phyloP scores from a whole-genome alignment of 768 basidiomycete species.

The Mycena latifolia region DNA sequence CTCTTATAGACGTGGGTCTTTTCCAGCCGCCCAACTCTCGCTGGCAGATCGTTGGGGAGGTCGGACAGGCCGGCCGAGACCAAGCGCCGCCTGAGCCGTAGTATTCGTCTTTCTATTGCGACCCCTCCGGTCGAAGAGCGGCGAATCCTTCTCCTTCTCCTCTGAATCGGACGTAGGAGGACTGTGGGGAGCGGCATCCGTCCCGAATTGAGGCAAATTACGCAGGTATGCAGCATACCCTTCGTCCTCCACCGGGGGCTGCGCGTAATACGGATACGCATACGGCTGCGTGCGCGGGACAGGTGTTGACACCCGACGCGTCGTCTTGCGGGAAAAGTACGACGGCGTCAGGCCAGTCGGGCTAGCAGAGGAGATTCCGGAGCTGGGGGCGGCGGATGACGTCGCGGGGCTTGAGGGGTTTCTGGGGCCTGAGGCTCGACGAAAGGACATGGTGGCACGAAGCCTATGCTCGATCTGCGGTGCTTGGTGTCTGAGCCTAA shows the following conservation, averaged over 20 bases:
- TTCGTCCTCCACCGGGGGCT: constrained; percentile 37
- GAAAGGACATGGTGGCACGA: constrained; percentile 34
- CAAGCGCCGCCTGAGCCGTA: constrained; percentile 35
- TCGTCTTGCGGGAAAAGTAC: constrained; percentile 34
- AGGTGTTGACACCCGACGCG: constrained; percentile 39
- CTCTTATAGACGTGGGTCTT: constrained; percentile 26
- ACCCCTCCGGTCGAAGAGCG: constrained; percentile 11
- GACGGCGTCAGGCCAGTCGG: constrained; percentile 12
- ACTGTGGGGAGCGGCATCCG: constrained; percentile 9
- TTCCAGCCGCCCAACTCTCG: constrained; percentile 33
- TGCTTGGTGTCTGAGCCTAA: constrained; percentile 20
- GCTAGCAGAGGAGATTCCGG: constrained; percentile 1
- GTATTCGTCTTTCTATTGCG: constrained; percentile 27
- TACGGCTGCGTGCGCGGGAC: constrained; percentile 52
- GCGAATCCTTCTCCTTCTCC: constrained; percentile 21
- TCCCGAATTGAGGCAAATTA: constrained; percentile 20
- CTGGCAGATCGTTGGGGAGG: constrained; percentile 28
- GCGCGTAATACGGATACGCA: constrained; percentile 50
- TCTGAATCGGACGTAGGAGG: constrained; percentile 25
- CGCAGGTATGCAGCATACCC: constrained; percentile 29
- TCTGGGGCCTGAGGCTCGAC: constrained; percentile 25
- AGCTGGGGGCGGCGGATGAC: background rate
- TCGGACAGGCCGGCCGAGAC: constrained; percentile 17
- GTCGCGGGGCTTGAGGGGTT: background rate
- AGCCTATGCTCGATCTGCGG: constrained; percentile 31